Evolutionary conservation across 140 eudicot genomes (phyloP), one percentile per base, ranked within the genome.

Genomic region (Ambrosia hybrid): DNA sequence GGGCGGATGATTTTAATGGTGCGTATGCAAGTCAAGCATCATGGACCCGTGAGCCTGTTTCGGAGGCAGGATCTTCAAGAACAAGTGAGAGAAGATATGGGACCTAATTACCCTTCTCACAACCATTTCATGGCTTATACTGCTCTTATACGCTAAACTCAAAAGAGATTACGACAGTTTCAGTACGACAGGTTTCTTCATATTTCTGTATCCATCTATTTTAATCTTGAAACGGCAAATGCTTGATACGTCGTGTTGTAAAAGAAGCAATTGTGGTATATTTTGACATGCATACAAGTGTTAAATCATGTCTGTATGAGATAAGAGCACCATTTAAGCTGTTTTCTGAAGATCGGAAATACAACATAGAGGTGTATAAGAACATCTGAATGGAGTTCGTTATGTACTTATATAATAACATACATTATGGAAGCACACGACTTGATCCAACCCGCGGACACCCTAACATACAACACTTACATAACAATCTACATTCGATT

Each of bases 11-110:
- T 51, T 68, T 78, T 9, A 84, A 73, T 64, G 78, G 51, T 77
- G 63, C 79, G 37, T 88, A 78, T 53, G 73, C 80, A 69, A 83
- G 74, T 78, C 85, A 85, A 82, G 85, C 92, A 33, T 77, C 97
- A 4, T 90, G 95, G 97, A 83, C 84, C 13, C 81, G 77, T 13
- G 91, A 77, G 48, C 80, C 92, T 68, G 70, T 63, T 65, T 9
- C 75, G 38, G 36, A 78, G 62, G 81, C 79, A 80, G 82, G 75
- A 67, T 38, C 90, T 67, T 48, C 82, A 60, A 81, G 78, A 72
- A 61, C 83, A 33, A 76, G 71, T 70, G 92, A 81, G 64, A 81
- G 77, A 57, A 78, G 65, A 38, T 91, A 88, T 5, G 96, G 93
- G 73, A 68, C 97, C 49, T 77, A 70, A 62, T 70, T 62, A 51